These are phyloP conservation scores for Fusarium chlamydosporum DNA, from an alignment of 2,329 filamentous ascomycete species.

Conservation along the genomic window DNA sequence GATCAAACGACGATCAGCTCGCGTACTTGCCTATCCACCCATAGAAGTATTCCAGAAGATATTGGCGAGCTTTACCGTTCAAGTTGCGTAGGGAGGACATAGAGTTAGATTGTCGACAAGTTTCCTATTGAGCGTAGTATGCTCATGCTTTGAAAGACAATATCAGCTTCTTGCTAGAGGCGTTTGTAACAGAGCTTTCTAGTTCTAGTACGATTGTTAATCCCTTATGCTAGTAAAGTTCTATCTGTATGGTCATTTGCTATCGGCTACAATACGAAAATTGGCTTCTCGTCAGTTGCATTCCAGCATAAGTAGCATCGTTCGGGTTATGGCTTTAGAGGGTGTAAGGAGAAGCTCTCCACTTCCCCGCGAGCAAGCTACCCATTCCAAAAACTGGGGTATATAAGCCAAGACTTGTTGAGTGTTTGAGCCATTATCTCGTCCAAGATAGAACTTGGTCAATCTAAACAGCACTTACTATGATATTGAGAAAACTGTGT, in stretches of 20 bases:
- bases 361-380: constrained; percentile 30
- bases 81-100: too few species aligned
- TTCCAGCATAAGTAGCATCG: too few species aligned
- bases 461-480: background rate
- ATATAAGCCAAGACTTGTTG: background rate
- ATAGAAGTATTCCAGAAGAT: background rate
- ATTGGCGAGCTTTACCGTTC: too few species aligned
- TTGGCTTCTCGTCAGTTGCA: too few species aligned
- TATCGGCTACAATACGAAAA: too few species aligned
- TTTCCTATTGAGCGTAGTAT: too few species aligned
- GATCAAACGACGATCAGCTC: background rate
- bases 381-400: constrained; percentile 16
- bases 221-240: background rate
- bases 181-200: background rate
- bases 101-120: too few species aligned
- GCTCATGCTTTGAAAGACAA: background rate
- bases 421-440: background rate
- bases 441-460: background rate
- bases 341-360: constrained; percentile 21
- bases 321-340: background rate
- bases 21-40: background rate
- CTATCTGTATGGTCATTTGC: background rate
- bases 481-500: background rate
- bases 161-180: background rate
- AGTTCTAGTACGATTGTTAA: background rate